Percentiles rank a stretch among this genome's conserved stretches.
These are phyloP conservation scores for Ganoderma boninense DNA, from an alignment of 1,284 basidiomycete genomes.

Conservation along the genomic window DNA sequence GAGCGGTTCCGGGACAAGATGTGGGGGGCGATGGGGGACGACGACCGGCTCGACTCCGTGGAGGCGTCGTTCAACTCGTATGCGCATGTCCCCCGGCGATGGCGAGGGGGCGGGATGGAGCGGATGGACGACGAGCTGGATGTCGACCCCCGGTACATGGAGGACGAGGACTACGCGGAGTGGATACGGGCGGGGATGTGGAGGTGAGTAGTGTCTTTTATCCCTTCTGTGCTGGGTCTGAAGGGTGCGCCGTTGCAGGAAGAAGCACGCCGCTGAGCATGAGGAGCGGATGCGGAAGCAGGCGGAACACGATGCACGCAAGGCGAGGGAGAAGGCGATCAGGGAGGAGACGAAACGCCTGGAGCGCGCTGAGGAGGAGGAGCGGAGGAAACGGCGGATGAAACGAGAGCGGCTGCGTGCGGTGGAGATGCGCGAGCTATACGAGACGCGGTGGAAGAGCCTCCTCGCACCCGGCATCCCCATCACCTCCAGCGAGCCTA, in stretches of 20 bases:
- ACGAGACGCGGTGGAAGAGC: conserved; percentile 66
- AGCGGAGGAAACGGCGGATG: conserved; percentile 52
- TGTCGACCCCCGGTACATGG: conserved; percentile 68
- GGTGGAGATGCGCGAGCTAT: conserved; percentile 57
- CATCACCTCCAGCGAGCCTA: conserved; percentile 16
- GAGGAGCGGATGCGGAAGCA: conserved; percentile 67
- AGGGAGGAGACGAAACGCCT: conserved; percentile 60
- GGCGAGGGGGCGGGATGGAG: conserved; percentile 50
- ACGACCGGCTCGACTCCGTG: conserved; percentile 69
- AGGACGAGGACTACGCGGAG: conserved; percentile 87
- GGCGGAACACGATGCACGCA: conserved; percentile 55
- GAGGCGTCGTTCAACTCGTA: conserved; percentile 72
- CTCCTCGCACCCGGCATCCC: conserved; percentile 48
- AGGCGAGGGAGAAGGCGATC: conserved; percentile 61
- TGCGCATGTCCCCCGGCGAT: conserved; percentile 68
- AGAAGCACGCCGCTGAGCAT: conserved; percentile 70
- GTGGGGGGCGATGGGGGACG: conserved; percentile 72
- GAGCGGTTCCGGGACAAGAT: conserved; percentile 73
- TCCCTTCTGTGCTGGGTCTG: background rate
- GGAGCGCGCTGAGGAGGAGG: conserved; percentile 60
- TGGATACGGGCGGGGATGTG: conserved; percentile 85
- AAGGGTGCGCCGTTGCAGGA: conserved; percentile 48
- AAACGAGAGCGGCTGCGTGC: conserved; percentile 53
- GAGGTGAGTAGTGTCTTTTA: conserved; percentile 54
- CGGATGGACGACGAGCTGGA: conserved; percentile 60